Conservation (phyloP, 225 moss, liverwort and hornwort genomes). For the Polytrichum commune region DNA sequence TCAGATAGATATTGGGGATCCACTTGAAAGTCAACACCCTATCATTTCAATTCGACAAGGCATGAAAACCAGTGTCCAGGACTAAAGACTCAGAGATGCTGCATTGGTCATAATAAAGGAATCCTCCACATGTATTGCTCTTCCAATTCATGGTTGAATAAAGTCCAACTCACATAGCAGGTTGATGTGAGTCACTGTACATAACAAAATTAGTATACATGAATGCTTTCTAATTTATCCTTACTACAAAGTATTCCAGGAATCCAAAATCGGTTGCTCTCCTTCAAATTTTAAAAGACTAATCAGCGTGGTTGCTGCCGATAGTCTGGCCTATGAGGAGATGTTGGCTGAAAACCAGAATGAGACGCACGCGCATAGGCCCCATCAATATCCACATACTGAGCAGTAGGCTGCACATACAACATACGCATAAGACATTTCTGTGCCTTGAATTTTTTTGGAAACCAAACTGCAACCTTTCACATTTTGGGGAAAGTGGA, state of each 20-base stretch:
- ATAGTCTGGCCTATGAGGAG: constrained; percentile 74
- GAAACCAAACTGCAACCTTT: neutral
- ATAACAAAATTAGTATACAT: neutral
- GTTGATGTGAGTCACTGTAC: neutral
- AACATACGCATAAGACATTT: neutral
- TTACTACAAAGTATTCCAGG: neutral
- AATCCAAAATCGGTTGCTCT: neutral
- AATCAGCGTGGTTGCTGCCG: constrained; percentile 64
- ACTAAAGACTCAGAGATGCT: too few relatives aligned
- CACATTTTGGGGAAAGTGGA: neutral
- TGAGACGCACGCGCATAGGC: constrained; percentile 70
- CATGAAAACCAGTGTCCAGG: neutral
- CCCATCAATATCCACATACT: constrained; percentile 75
- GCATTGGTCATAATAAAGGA: neutral
- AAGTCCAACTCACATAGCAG: neutral
- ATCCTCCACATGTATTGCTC: neutral
- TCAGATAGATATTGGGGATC: too few relatives aligned
- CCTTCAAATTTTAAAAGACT: neutral
- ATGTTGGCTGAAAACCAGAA: constrained; percentile 67
- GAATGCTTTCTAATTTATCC: neutral
- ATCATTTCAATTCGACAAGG: neutral
- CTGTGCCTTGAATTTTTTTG: neutral
- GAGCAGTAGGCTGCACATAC: constrained; percentile 49
- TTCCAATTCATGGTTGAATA: neutral
- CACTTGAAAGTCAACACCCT: neutral